Conservation (phyloP, 306 rosid genomes). For the Cyamopsis tetragonoloba region DNA sequence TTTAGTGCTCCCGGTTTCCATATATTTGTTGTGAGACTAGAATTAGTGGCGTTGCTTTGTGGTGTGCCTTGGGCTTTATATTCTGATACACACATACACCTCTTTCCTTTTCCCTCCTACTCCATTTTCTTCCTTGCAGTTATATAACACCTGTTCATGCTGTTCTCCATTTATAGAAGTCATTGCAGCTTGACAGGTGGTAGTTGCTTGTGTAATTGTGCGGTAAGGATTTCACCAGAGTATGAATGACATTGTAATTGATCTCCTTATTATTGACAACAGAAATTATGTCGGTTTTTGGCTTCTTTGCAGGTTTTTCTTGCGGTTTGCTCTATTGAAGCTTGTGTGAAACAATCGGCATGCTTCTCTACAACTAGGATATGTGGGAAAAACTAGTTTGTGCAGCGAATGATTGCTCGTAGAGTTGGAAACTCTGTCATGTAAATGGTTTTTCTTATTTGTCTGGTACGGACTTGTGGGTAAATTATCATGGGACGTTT, state of each 20-base stretch:
- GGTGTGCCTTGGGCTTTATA: background rate
- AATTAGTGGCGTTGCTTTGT: background rate
- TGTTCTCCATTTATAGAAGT: conserved; percentile 50
- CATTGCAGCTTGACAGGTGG: conserved; percentile 59
- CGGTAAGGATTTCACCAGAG: conserved; percentile 38
- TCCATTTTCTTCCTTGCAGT: conserved; percentile 34
- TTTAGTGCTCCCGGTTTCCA: background rate
- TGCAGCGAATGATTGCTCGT: conserved; percentile 40
- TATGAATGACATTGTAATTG: background rate
- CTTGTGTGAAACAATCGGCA: conserved; percentile 47
- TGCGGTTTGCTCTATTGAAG: conserved; percentile 46
- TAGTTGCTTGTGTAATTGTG: conserved; percentile 47
- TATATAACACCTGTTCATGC: conserved; percentile 62
- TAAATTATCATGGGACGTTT: background rate
- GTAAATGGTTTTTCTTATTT: conserved; percentile 30
- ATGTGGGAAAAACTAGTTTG: conserved; percentile 25
- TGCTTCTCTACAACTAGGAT: conserved; percentile 42
- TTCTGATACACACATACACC: background rate
- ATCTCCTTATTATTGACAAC: background rate
- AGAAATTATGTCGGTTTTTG: background rate
- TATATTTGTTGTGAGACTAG: background rate
- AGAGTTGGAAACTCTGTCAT: conserved; percentile 20
- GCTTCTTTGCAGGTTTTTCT: conserved; percentile 49
- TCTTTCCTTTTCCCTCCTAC: background rate
- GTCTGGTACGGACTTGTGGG: conserved; percentile 25